These are phyloP conservation scores for Gremmenia infestans DNA, from an alignment of 2,329 filamentous ascomycete species.

Conservation along the genomic window DNA sequence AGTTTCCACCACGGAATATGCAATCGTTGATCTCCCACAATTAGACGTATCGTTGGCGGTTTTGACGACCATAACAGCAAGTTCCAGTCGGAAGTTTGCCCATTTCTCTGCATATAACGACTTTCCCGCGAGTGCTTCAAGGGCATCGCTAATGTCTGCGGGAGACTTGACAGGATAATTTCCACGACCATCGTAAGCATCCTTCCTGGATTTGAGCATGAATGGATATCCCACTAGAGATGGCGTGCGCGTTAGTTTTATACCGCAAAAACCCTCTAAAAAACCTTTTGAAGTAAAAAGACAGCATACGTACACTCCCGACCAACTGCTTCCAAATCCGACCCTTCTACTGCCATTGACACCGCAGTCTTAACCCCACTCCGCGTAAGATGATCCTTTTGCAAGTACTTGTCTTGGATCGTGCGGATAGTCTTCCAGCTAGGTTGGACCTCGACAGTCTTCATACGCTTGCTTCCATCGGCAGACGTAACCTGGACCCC, in stretches of 20 bases:
- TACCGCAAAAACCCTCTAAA: too few relatives aligned
- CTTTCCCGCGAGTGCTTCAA: conserved; percentile 63
- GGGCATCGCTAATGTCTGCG: conserved; percentile 58
- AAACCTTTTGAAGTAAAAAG: too few relatives aligned
- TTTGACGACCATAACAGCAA: conserved; percentile 92
- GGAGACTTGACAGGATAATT: conserved; percentile 61
- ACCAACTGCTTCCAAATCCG: conserved; percentile 59
- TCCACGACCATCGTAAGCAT: conserved; percentile 87
- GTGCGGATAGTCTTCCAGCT: conserved; percentile 80
- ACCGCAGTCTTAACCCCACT: conserved; percentile 69
- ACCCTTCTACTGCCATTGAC: conserved; percentile 48
- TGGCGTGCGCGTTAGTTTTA: too few relatives aligned
- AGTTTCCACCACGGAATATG: conserved; percentile 90
- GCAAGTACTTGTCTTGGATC: conserved; percentile 90
- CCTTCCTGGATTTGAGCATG: conserved; percentile 88
- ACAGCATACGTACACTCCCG: conserved; percentile 34
- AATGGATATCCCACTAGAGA: conserved; percentile 65
- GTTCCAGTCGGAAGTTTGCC: conserved; percentile 77
- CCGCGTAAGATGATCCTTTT: conserved; percentile 73
- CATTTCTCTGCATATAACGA: conserved; percentile 87
- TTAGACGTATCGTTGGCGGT: conserved; percentile 59
- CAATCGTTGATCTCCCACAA: conserved; percentile 48
- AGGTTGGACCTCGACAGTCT: conserved; percentile 64
- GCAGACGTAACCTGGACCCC: conserved; percentile 50
- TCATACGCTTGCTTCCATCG: conserved; percentile 35